Percentiles rank a stretch among this genome's conserved stretches.
These are phyloP conservation scores for Dillenia suffruticosa DNA, from an alignment of 164 flowering plant genomes.

Conservation along the genomic window DNA sequence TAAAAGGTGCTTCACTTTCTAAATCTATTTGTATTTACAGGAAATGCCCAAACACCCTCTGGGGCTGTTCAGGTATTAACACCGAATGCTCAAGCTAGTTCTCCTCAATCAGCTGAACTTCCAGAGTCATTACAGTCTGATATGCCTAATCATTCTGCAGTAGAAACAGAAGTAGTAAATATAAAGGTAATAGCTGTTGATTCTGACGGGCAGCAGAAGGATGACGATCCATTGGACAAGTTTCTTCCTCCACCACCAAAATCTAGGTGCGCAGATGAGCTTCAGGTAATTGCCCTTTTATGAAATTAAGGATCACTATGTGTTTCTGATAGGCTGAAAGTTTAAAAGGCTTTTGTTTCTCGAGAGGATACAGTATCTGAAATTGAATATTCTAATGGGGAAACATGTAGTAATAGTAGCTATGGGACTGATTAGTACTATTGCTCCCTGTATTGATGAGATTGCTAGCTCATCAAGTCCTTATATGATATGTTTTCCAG, in stretches of 20 bases:
- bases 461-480: no score
- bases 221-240: constrained; percentile 50
- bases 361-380: no score
- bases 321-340: no score
- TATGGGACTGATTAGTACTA: no score
- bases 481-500: no score
- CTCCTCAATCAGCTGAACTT: constrained; percentile 36
- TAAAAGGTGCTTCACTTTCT: neutral
- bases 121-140: constrained; percentile 33
- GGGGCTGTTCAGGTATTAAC: constrained; percentile 32
- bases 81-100: constrained; percentile 30
- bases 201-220: constrained; percentile 31
- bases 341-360: no score
- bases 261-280: constrained; percentile 66
- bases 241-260: constrained; percentile 80
- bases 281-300: constrained; percentile 55
- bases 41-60: constrained; percentile 30
- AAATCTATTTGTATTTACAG: constrained; percentile 24
- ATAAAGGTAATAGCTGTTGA: constrained; percentile 24
- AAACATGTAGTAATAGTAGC: no score
- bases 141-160: constrained; percentile 9
- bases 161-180: constrained; percentile 30
- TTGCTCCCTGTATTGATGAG: no score
- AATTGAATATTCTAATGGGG: no score
- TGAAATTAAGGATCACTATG: no score